A percentile compares a stretch with the other conserved stretches of the same genome.
Conservation (phyloP, 768 basidiomycete genomes). For the Mrakia blollopis region DNA sequence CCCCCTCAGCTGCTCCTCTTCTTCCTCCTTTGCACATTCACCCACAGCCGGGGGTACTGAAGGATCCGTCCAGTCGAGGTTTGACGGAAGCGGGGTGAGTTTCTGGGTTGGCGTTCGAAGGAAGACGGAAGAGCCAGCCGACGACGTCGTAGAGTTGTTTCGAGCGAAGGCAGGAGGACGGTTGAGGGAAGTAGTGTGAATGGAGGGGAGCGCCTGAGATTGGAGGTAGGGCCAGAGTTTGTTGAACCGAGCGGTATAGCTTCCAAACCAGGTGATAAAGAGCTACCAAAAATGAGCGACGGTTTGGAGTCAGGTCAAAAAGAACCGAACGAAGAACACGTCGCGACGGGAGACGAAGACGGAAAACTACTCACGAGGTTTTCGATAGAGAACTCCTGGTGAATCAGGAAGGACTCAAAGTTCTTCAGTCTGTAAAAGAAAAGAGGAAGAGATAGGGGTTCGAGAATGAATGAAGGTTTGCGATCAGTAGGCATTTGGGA, state of each 20-base stretch:
- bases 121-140: not conserved
- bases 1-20: not conserved
- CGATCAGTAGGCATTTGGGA: not conserved
- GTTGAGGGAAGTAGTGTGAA: not conserved
- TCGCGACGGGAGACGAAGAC: not conserved
- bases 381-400: not conserved
- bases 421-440: not conserved
- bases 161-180: not conserved
- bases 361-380: not conserved
- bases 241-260: not conserved
- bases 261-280: not conserved
- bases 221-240: slow-evolving; percentile 4
- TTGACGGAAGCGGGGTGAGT: not conserved
- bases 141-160: not conserved
- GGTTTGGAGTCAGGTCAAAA: not conserved
- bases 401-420: not conserved
- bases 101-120: not conserved
- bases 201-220: not conserved
- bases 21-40: not conserved
- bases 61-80: not conserved
- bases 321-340: not conserved
- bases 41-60: too few species aligned
- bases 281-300: not conserved
- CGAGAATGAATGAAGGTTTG: not conserved
- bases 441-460: not conserved